Evolutionary conservation across 2,329 filamentous ascomycete genomes (phyloP).

Genomic region (Sordariomycetes sp.): DNA sequence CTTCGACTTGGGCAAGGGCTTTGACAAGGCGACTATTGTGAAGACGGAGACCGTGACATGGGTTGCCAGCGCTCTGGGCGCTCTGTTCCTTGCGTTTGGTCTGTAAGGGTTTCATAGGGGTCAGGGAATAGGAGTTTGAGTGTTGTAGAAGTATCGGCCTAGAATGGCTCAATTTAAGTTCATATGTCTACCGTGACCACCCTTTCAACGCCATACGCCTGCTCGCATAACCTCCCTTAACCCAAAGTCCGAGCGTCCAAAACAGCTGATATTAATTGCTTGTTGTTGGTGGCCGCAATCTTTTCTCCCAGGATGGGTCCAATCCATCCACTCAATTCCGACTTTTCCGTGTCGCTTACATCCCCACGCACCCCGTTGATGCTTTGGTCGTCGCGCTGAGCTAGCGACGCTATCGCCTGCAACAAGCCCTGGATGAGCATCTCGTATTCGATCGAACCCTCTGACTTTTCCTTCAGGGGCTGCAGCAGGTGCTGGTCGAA

Average conservation of each 20-base stretch:
- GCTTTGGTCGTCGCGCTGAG: slow-evolving; percentile 19
- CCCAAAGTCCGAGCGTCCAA: slow-evolving; percentile 47
- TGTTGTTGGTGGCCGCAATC: slow-evolving; percentile 35
- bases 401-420: slow-evolving; percentile 39
- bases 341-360: slow-evolving; percentile 24
- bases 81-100: slow-evolving; percentile 37
- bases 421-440: slow-evolving; percentile 47
- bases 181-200: background rate
- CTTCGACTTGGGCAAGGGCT: slow-evolving; percentile 43
- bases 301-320: slow-evolving; percentile 44
- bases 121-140: slow-evolving; percentile 2
- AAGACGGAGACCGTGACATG: slow-evolving; percentile 38
- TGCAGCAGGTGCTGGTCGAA: slow-evolving; percentile 45
- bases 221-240: slow-evolving; percentile 14
- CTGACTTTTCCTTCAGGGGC: slow-evolving; percentile 42
- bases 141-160: slow-evolving; percentile 1
- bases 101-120: slow-evolving; percentile 21
- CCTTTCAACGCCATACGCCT: slow-evolving; percentile 16
- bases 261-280: slow-evolving; percentile 37
- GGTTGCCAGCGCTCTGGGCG: slow-evolving; percentile 31
- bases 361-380: slow-evolving; percentile 28
- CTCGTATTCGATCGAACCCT: slow-evolving; percentile 40
- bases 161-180: slow-evolving; percentile 1
- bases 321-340: slow-evolving; percentile 43
- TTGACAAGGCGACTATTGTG: slow-evolving; percentile 35